A percentile compares a stretch with the other conserved stretches of the same genome.
These are phyloP conservation scores for Tilletia walkeri DNA, from an alignment of 1,284 basidiomycete genomes.

Conservation along the genomic window DNA sequence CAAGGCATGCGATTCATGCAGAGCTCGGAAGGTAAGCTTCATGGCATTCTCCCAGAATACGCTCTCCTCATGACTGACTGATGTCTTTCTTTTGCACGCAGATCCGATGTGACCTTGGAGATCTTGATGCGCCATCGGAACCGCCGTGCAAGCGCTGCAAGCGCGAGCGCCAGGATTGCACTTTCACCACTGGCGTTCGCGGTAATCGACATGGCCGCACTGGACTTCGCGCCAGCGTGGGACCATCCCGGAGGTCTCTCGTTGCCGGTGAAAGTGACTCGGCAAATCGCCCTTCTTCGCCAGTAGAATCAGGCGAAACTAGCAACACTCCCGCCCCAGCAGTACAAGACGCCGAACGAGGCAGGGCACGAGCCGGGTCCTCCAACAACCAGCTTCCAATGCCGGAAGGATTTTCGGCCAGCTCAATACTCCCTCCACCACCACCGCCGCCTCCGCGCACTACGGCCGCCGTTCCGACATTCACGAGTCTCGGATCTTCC, in stretches of 20 bases:
- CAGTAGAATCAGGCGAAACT: not conserved
- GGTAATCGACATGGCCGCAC: constrained; percentile 14
- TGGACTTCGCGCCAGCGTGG: not conserved
- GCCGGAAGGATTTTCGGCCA: no score
- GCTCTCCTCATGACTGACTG: not conserved
- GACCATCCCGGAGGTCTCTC: not conserved
- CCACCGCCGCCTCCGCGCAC: no score
- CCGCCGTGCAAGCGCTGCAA: constrained; percentile 20
- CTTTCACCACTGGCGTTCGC: constrained; percentile 14
- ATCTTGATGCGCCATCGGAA: constrained; percentile 10
- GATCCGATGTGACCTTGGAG: constrained; percentile 19
- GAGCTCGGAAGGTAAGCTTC: constrained; percentile 9
- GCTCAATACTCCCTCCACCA: no score
- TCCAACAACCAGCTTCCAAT: no score
- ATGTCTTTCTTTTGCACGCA: not conserved
- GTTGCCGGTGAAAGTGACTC: not conserved
- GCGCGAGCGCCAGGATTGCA: constrained; percentile 21
- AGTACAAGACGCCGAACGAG: no score
- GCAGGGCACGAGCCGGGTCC: no score
- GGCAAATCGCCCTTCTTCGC: not conserved
- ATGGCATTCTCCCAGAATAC: not conserved
- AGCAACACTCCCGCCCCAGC: no score
- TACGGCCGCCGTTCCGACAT: no score
- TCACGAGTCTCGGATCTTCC: no score
- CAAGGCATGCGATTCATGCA: constrained; percentile 20